A percentile compares a stretch with the other conserved stretches of the same genome.
Conservation (phyloP, 176 grass and related monocot species). For the Eragrostis curvula region DNA sequence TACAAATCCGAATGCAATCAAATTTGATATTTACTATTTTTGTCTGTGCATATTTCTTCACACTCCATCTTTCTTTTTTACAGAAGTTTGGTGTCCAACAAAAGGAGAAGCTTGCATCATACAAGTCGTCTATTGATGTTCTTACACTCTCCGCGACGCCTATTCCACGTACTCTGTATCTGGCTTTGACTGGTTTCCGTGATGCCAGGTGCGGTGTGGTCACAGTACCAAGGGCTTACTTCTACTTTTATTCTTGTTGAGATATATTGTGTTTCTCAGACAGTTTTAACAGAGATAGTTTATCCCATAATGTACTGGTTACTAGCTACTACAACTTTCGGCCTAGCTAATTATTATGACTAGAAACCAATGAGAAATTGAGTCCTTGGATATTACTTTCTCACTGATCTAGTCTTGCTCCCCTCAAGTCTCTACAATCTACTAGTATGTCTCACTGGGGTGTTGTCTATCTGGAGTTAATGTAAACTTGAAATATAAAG, state of each 20-base stretch:
- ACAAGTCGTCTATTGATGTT: conserved; percentile 94
- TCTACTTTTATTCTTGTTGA: conserved; percentile 15
- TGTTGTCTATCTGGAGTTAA: background rate
- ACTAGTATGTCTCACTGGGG: conserved; percentile 22
- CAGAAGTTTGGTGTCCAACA: conserved; percentile 99
- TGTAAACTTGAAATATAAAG: conserved; percentile 19
- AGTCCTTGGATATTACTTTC: conserved; percentile 10
- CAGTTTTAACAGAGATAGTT: conserved; percentile 7
- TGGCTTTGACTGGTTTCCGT: conserved; percentile 96
- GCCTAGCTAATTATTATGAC: background rate
- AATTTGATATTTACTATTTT: conserved; percentile 1
- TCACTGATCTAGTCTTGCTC: conserved; percentile 15
- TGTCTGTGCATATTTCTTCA: conserved; percentile 23
- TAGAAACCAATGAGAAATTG: conserved; percentile 13
- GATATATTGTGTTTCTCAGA: background rate
- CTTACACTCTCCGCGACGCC: conserved; percentile 96
- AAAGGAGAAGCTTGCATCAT: conserved; percentile 95
- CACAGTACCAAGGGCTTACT: background rate
- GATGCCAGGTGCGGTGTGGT: conserved; percentile 80
- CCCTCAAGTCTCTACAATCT: background rate
- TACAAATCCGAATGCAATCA: background rate
- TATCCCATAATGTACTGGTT: background rate
- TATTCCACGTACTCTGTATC: conserved; percentile 95
- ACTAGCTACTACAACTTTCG: background rate
- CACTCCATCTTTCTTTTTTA: conserved; percentile 26